These are phyloP conservation scores for Castanea mollissima DNA, from an alignment of 306 rosid species.

Conservation along the genomic window DNA sequence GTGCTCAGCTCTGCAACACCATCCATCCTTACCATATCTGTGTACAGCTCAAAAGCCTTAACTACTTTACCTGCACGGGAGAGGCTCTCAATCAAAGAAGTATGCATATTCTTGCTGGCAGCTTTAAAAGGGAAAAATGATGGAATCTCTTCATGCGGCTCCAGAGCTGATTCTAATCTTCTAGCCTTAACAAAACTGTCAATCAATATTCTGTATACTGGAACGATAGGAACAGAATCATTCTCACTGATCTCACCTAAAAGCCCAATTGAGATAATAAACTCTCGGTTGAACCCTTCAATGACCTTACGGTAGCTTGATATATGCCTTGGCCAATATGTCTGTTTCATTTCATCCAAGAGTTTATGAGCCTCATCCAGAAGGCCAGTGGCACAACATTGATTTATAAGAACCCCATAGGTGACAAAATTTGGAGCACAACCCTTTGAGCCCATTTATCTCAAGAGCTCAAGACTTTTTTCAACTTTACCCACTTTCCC, in stretches of 20 bases:
- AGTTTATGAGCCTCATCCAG: slow-evolving; percentile 74
- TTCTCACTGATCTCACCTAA: slow-evolving; percentile 57
- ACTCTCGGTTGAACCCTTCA: slow-evolving; percentile 70
- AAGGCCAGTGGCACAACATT: slow-evolving; percentile 64
- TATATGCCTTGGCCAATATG: slow-evolving; percentile 76
- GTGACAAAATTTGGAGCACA: slow-evolving; percentile 89
- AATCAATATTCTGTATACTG: slow-evolving; percentile 57
- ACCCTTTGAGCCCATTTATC: slow-evolving; percentile 73
- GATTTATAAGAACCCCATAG: slow-evolving; percentile 74
- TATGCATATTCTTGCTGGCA: slow-evolving; percentile 48
- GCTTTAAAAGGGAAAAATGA: slow-evolving; percentile 44
- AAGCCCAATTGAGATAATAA: slow-evolving; percentile 62
- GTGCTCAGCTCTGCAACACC: slow-evolving; percentile 66
- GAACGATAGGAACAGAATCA: slow-evolving; percentile 52
- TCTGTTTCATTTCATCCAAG: slow-evolving; percentile 81
- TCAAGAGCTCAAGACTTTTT: slow-evolving; percentile 64
- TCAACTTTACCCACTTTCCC: slow-evolving; percentile 69
- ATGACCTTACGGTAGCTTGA: slow-evolving; percentile 62
- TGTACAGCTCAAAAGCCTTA: slow-evolving; percentile 63
- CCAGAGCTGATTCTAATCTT: slow-evolving; percentile 57
- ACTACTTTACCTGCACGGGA: slow-evolving; percentile 57
- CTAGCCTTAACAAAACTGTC: slow-evolving; percentile 77
- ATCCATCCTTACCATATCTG: slow-evolving; percentile 55
- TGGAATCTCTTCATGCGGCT: slow-evolving; percentile 67
- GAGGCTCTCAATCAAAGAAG: slow-evolving; percentile 63